Evolutionary conservation across 345 rosid genomes (phyloP).

Genomic region (Lumnitzera littorea): DNA sequence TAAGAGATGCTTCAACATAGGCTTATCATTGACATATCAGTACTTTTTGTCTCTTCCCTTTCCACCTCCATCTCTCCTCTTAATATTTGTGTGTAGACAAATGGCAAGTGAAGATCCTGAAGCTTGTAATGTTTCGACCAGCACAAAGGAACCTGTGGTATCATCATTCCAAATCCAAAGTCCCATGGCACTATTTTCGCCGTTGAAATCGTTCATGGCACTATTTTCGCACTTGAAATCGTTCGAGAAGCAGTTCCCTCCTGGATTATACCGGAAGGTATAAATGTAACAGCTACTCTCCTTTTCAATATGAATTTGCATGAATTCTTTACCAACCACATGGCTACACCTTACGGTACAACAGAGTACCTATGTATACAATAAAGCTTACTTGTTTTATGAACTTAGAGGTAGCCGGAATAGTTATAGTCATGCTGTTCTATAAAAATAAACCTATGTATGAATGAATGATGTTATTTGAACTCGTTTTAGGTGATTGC

Average conservation of each 20-base stretch:
- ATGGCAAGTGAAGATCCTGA: no score
- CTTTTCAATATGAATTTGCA: no score
- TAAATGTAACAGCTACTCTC: neutral
- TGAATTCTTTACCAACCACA: neutral
- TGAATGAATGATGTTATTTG: no score
- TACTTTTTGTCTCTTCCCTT: no score
- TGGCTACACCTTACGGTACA: no score
- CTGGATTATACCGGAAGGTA: conserved; percentile 34
- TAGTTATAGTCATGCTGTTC: neutral
- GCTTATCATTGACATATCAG: no score
- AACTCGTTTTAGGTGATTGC: conserved; percentile 28
- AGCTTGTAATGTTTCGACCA: no score
- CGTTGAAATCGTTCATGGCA: conserved; percentile 1
- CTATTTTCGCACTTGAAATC: neutral
- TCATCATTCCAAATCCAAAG: conserved; percentile 4
- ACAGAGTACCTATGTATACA: no score
- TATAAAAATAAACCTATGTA: neutral
- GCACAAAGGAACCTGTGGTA: no score
- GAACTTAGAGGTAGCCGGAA: neutral
- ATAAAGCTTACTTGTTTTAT: neutral
- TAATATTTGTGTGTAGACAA: no score
- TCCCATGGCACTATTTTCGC: neutral
- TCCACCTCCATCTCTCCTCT: no score
- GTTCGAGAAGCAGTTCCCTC: conserved; percentile 17
- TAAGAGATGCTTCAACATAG: no score